These are phyloP conservation scores for Spatholobus suberectus DNA, from an alignment of 306 rosid species.

Conservation along the genomic window DNA sequence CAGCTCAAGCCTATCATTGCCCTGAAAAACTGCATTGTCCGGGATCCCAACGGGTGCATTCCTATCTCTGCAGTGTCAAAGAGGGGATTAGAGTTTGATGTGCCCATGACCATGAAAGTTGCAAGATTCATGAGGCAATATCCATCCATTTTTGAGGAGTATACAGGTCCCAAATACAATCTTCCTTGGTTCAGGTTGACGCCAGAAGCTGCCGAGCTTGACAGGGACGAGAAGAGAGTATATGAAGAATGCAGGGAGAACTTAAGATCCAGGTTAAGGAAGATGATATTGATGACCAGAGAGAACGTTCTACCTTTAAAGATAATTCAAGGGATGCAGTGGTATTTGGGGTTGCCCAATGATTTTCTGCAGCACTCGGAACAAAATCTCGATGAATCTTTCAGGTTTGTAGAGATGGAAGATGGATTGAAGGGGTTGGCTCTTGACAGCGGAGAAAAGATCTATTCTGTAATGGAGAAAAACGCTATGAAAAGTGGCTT, in stretches of 20 bases:
- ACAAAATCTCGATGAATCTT: conserved; percentile 69
- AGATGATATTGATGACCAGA: conserved; percentile 77
- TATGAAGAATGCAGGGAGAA: conserved; percentile 70
- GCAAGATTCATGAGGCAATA: conserved; percentile 78
- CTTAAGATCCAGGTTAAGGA: conserved; percentile 72
- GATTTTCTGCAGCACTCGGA: conserved; percentile 62
- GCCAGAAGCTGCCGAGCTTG: conserved; percentile 74
- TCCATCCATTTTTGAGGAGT: conserved; percentile 89
- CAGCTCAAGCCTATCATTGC: conserved; percentile 70
- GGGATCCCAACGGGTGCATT: conserved; percentile 68
- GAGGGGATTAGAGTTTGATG: conserved; percentile 63
- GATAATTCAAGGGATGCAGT: conserved; percentile 83
- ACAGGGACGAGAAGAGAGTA: conserved; percentile 69
- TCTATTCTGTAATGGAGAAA: conserved; percentile 68
- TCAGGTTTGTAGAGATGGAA: conserved; percentile 78
- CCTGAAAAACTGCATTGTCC: conserved; percentile 74
- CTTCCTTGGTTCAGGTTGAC: conserved; percentile 93
- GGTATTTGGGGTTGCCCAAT: conserved; percentile 90
- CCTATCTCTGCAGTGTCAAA: conserved; percentile 83
- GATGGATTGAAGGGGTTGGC: conserved; percentile 75
- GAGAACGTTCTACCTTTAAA: conserved; percentile 74
- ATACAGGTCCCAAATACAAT: conserved; percentile 68
- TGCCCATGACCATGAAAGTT: conserved; percentile 80
- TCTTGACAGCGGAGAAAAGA: conserved; percentile 52
- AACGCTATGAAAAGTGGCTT: conserved; percentile 65